Conservation (phyloP, 345 rosid genomes). For the Mallotus nudiflorus region DNA sequence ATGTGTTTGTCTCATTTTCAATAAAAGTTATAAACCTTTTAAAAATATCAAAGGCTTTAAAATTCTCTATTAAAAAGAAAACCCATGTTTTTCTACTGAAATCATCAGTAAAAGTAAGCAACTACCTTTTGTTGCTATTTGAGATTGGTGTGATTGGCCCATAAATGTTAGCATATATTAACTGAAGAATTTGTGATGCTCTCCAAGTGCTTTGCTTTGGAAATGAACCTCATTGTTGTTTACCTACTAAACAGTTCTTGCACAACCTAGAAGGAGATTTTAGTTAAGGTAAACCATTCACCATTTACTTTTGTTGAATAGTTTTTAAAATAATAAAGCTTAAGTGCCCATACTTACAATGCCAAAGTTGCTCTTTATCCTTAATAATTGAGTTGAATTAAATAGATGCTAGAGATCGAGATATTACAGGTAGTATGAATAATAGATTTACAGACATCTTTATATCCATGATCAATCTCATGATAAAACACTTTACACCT, state of each 20-base stretch:
- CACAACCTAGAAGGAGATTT: background rate
- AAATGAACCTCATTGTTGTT: constrained; percentile 1
- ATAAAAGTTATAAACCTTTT: background rate
- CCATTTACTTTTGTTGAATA: background rate
- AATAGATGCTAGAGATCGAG: background rate
- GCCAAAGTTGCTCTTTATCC: background rate
- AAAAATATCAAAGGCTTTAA: no score
- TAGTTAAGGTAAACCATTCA: background rate
- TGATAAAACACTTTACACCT: background rate
- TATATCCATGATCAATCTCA: background rate
- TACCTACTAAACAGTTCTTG: background rate
- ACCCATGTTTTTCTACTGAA: background rate
- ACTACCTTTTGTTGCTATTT: background rate
- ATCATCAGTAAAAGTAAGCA: background rate
- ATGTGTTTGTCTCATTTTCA: background rate
- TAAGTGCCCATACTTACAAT: background rate
- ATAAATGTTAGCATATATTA: no score
- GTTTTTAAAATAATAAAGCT: background rate
- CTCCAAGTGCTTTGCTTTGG: background rate
- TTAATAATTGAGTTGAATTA: no score
- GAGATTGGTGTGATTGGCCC: no score
- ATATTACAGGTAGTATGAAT: background rate
- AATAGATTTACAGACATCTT: background rate
- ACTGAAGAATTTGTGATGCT: no score
- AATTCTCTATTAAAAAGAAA: no score